A percentile compares a stretch with the other conserved stretches of the same genome.
phyloP scores from a whole-genome alignment of 2,329 filamentous ascomycete genomes.

The Fusarium phyllophilum region DNA sequence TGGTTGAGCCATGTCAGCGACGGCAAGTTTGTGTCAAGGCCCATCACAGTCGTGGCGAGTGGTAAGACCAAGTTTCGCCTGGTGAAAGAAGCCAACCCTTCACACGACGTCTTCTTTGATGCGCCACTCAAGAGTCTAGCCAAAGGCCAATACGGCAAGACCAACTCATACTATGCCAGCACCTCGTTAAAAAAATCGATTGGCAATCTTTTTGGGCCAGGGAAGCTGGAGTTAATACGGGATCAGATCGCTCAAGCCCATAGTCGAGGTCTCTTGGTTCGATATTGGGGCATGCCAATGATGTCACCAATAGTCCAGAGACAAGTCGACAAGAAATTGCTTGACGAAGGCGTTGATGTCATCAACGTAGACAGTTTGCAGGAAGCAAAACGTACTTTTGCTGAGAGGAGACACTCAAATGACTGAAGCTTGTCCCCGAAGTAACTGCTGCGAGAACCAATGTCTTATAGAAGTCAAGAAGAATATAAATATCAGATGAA shows the following conservation, averaged over 20 bases:
- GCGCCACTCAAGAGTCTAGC: constrained; percentile 64
- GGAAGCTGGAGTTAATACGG: constrained; percentile 56
- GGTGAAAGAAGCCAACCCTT: constrained; percentile 34
- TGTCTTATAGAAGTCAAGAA: background rate
- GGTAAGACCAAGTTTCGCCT: constrained; percentile 54
- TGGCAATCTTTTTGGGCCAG: constrained; percentile 57
- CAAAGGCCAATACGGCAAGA: constrained; percentile 53
- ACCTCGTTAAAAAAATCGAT: constrained; percentile 65
- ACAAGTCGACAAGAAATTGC: constrained; percentile 64
- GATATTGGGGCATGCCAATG: constrained; percentile 69
- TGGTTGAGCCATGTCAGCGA: constrained; percentile 67
- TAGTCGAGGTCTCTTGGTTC: constrained; percentile 61
- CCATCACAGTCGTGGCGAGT: constrained; percentile 75
- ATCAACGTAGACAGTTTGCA: constrained; percentile 70
- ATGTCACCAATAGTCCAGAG: constrained; percentile 67
- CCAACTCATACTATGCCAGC: constrained; percentile 75
- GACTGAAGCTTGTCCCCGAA: background rate
- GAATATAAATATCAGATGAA: background rate
- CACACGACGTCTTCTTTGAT: constrained; percentile 72
- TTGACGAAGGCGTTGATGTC: constrained; percentile 67
- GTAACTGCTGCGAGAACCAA: background rate
- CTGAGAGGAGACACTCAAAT: background rate
- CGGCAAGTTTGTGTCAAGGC: constrained; percentile 60
- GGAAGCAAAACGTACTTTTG: constrained; percentile 43
- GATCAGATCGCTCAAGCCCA: constrained; percentile 62